These are phyloP conservation scores for Lactarius evosmus DNA, from an alignment of 768 basidiomycete genomes.

Conservation along the genomic window DNA sequence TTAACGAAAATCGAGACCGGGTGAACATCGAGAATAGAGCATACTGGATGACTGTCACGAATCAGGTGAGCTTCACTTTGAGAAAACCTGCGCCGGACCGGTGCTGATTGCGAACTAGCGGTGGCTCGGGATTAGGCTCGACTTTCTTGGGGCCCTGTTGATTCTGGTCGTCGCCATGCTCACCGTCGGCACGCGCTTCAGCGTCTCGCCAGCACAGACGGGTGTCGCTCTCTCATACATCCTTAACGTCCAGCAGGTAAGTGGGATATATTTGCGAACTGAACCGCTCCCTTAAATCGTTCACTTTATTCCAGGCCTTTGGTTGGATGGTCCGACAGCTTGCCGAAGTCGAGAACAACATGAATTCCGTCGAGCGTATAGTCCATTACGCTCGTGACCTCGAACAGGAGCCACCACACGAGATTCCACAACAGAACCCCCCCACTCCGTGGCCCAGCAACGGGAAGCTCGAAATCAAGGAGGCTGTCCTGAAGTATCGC, in stretches of 20 bases:
- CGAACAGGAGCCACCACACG: conserved; percentile 80
- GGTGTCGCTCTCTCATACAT: conserved; percentile 78
- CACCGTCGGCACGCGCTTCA: conserved; percentile 70
- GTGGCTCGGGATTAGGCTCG: conserved; percentile 89
- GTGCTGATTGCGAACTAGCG: conserved; percentile 58
- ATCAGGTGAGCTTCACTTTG: no score
- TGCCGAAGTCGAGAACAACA: conserved; percentile 89
- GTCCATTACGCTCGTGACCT: conserved; percentile 76
- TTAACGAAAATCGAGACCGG: conserved; percentile 65
- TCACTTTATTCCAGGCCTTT: conserved; percentile 44
- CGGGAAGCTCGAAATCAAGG: conserved; percentile 70
- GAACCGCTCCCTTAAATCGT: not conserved
- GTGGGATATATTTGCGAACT: conserved; percentile 1
- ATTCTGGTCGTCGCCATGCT: conserved; percentile 80
- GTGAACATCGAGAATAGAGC: conserved; percentile 87
- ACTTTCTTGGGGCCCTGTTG: conserved; percentile 74
- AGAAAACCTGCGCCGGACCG: no score
- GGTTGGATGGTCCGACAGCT: conserved; percentile 75
- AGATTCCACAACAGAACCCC: conserved; percentile 57
- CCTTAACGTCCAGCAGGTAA: conserved; percentile 70
- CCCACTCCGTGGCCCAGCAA: conserved; percentile 67
- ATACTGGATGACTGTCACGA: conserved; percentile 77
- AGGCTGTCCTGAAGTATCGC: conserved; percentile 78
- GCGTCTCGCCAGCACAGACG: conserved; percentile 75
- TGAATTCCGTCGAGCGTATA: conserved; percentile 85